Conservation (phyloP, 2,329 filamentous ascomycete genomes). For the Neopestalotiopsis sp. region DNA sequence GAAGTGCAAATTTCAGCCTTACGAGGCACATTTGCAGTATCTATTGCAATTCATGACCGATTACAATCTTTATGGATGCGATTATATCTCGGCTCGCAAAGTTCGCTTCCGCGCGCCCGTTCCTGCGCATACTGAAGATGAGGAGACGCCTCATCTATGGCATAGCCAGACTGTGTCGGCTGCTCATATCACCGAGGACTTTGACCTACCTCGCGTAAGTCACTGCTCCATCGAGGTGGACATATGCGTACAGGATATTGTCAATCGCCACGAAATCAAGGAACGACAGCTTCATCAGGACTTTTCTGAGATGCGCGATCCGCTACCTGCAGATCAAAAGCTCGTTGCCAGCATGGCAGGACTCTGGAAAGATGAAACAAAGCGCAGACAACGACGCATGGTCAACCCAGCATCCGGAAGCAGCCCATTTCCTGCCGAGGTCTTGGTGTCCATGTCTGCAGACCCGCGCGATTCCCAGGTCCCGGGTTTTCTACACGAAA, state of each 20-base stretch:
- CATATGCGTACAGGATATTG: slow-evolving; percentile 84
- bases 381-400: slow-evolving; percentile 76
- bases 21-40: slow-evolving; percentile 92
- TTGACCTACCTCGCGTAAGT: slow-evolving; percentile 75
- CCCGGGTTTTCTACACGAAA: slow-evolving; percentile 93
- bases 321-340: slow-evolving; percentile 72
- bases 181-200: slow-evolving; percentile 65
- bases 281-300: slow-evolving; percentile 85
- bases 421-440: slow-evolving; percentile 82
- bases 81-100: slow-evolving; percentile 77
- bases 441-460: slow-evolving; percentile 86
- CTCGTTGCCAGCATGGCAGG: slow-evolving; percentile 93
- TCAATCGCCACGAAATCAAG: slow-evolving; percentile 78
- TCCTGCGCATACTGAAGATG: slow-evolving; percentile 68
- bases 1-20: slow-evolving; percentile 84
- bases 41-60: slow-evolving; percentile 97
- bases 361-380: slow-evolving; percentile 89
- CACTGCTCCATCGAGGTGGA: slow-evolving; percentile 92
- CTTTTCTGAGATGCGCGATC: slow-evolving; percentile 75
- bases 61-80: slow-evolving; percentile 95
- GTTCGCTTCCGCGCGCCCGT: slow-evolving; percentile 78
- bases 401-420: slow-evolving; percentile 66
- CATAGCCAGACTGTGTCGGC: slow-evolving; percentile 74
- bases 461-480: slow-evolving; percentile 73
- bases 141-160: slow-evolving; percentile 73